Evolutionary conservation across 257 asterid species (phyloP).

Genomic region (Solanum verrucosum): DNA sequence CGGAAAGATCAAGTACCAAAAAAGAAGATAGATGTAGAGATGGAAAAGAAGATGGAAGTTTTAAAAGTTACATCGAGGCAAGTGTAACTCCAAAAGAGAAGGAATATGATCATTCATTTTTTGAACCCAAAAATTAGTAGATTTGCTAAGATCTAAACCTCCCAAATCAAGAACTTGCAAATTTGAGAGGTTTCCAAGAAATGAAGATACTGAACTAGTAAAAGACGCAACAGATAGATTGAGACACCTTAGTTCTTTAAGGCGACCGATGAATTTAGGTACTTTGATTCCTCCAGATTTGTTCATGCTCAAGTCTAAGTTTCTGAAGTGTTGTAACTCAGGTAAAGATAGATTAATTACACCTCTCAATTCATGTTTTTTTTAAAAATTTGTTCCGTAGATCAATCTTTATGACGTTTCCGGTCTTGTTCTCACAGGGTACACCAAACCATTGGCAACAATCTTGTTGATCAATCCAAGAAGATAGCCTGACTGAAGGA

Average conservation of each 20-base stretch:
- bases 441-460: slow-evolving; percentile 30
- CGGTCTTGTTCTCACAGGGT: slow-evolving; percentile 11
- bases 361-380: slow-evolving; percentile 2
- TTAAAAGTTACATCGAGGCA: slow-evolving; percentile 14
- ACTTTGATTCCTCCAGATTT: slow-evolving; percentile 20
- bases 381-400: slow-evolving; percentile 3
- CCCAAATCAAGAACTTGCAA: slow-evolving; percentile 22
- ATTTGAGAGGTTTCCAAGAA: slow-evolving; percentile 12
- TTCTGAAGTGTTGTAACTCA: slow-evolving; percentile 13
- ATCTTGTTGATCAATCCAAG: slow-evolving; percentile 17
- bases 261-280: slow-evolving; percentile 18
- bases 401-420: slow-evolving; percentile 11
- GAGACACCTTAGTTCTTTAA: slow-evolving; percentile 14
- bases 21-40: slow-evolving; percentile 21
- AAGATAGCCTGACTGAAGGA: slow-evolving; percentile 20
- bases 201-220: slow-evolving; percentile 13
- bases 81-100: slow-evolving; percentile 18
- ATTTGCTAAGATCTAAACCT: slow-evolving; percentile 7
- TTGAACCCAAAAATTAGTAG: slow-evolving; percentile 17
- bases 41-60: slow-evolving; percentile 15
- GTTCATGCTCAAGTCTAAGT: slow-evolving; percentile 28
- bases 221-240: slow-evolving; percentile 23
- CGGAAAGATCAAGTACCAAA: slow-evolving; percentile 15
- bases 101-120: slow-evolving; percentile 6
- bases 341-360: slow-evolving; percentile 15